Percentiles rank a stretch among this genome's conserved stretches.
Conservation (phyloP, 1,284 basidiomycete genomes). For the Cerioporus squamosus region DNA sequence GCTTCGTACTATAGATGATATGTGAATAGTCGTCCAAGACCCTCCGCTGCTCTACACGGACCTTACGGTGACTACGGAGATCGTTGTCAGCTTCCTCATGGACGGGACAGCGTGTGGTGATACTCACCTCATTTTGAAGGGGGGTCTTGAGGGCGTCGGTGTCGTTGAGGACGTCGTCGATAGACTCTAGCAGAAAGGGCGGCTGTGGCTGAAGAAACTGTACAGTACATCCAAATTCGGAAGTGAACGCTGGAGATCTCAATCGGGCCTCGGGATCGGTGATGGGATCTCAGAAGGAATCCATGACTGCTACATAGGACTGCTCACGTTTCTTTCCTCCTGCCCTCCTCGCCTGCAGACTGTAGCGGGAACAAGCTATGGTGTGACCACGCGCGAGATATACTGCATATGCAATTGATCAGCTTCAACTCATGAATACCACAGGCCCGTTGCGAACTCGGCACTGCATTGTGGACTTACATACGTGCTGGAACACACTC, state of each 20-base stretch:
- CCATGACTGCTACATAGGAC: not conserved
- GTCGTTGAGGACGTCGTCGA: slow-evolving; percentile 24
- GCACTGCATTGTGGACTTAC: too few relatives aligned
- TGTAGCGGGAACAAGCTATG: too few relatives aligned
- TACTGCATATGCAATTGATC: too few relatives aligned
- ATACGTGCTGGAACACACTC: too few relatives aligned
- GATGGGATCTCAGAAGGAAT: slow-evolving; percentile 6
- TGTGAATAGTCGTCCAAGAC: slow-evolving; percentile 19
- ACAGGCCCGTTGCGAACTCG: too few relatives aligned
- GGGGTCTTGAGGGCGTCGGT: slow-evolving; percentile 38
- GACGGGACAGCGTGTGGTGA: not conserved
- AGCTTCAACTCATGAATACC: too few relatives aligned
- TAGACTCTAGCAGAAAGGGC: slow-evolving; percentile 14
- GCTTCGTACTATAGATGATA: slow-evolving; percentile 79
- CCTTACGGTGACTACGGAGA: slow-evolving; percentile 45
- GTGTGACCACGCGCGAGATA: too few relatives aligned
- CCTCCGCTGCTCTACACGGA: slow-evolving; percentile 27
- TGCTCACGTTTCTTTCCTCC: too few relatives aligned
- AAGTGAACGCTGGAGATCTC: not conserved
- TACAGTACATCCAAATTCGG: slow-evolving; percentile 32
- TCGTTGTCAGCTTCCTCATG: slow-evolving; percentile 10
- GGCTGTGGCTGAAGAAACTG: slow-evolving; percentile 41
- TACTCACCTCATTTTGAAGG: slow-evolving; percentile 45
- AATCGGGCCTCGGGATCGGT: not conserved
- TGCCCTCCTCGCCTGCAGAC: too few relatives aligned